Conservation (phyloP, 441 rosid species). For the Capsella rubella region DNA sequence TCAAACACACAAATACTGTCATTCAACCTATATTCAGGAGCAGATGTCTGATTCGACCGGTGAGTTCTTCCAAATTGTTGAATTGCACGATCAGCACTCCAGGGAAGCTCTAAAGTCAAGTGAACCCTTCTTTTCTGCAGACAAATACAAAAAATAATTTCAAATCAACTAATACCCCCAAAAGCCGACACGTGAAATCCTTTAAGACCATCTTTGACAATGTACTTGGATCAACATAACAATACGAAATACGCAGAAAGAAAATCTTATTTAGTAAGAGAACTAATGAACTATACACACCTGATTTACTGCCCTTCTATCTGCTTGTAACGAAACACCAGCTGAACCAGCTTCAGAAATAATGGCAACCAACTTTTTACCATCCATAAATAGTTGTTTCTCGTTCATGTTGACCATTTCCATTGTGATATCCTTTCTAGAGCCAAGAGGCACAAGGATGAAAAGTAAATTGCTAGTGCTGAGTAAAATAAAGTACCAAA, state of each 20-base stretch:
- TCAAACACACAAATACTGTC: slow-evolving; percentile 32
- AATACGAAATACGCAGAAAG: slow-evolving; percentile 22
- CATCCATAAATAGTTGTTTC: slow-evolving; percentile 98
- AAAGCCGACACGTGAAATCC: slow-evolving; percentile 16
- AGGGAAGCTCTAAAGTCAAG: slow-evolving; percentile 97
- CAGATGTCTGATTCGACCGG: slow-evolving; percentile 99
- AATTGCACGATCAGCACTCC: slow-evolving; percentile 99
- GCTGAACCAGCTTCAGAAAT: slow-evolving; percentile 99
- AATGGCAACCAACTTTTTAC: slow-evolving; percentile 94
- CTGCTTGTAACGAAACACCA: slow-evolving; percentile 99
- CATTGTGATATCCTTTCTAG: slow-evolving; percentile 94
- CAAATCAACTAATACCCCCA: slow-evolving; percentile 28
- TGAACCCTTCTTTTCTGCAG: slow-evolving; percentile 95
- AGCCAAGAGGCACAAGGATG: slow-evolving; percentile 39
- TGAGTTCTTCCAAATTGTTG: slow-evolving; percentile 99
- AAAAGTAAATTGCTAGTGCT: slow-evolving; percentile 40
- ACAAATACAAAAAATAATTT: slow-evolving; percentile 25
- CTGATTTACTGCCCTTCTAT: slow-evolving; percentile 96
- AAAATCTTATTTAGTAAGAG: slow-evolving; percentile 5
- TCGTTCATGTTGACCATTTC: slow-evolving; percentile 99
- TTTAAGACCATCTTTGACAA: slow-evolving; percentile 20
- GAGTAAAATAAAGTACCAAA: slow-evolving; percentile 29
- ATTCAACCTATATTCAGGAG: slow-evolving; percentile 92
- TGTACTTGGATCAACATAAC: slow-evolving; percentile 9
- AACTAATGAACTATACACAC: slow-evolving; percentile 46